Percentiles rank a stretch among this genome's conserved stretches.
Evolutionary conservation across 164 flowering plant species (phyloP).

Genomic region (Echeveria elegans): DNA sequence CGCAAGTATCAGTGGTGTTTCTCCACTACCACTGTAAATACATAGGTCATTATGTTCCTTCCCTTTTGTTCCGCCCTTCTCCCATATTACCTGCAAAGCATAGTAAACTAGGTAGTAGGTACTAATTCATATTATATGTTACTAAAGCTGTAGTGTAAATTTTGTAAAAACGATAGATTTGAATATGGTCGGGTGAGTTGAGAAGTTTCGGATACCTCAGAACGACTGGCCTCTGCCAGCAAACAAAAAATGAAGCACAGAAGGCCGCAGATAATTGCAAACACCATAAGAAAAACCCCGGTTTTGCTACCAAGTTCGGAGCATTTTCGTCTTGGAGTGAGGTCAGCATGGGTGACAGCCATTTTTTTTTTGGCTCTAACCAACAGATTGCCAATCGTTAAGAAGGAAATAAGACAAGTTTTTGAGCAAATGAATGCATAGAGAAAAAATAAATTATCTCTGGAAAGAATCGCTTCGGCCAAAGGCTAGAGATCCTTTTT

Average conservation of each 20-base stretch:
- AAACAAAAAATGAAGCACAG: slow-evolving; percentile 72
- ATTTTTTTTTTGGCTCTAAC: too few relatives aligned
- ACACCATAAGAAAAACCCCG: slow-evolving; percentile 43
- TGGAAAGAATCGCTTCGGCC: too few relatives aligned
- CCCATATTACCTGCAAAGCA: slow-evolving; percentile 58
- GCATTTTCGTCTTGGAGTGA: slow-evolving; percentile 36
- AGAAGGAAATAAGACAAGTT: too few relatives aligned
- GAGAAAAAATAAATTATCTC: too few relatives aligned
- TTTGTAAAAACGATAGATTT: neutral
- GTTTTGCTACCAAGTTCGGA: slow-evolving; percentile 55
- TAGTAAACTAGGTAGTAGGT: too few relatives aligned
- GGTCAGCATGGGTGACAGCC: slow-evolving; percentile 88
- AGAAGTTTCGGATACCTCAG: slow-evolving; percentile 39
- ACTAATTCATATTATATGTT: too few relatives aligned
- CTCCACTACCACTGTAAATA: slow-evolving; percentile 59
- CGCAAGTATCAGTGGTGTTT: slow-evolving; percentile 47
- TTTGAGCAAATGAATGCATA: too few relatives aligned
- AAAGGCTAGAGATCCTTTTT: too few relatives aligned
- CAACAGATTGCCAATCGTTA: too few relatives aligned
- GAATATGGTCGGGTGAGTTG: neutral
- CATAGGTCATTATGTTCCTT: slow-evolving; percentile 31
- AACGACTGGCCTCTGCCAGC: slow-evolving; percentile 67
- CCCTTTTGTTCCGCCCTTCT: slow-evolving; percentile 12
- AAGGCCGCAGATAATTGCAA: slow-evolving; percentile 62
- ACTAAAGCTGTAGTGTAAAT: too few relatives aligned